A percentile compares a stretch with the other conserved stretches of the same genome.
phyloP scores from a whole-genome alignment of 352 stramenopile species.

The Globisporangium iwayamae region DNA sequence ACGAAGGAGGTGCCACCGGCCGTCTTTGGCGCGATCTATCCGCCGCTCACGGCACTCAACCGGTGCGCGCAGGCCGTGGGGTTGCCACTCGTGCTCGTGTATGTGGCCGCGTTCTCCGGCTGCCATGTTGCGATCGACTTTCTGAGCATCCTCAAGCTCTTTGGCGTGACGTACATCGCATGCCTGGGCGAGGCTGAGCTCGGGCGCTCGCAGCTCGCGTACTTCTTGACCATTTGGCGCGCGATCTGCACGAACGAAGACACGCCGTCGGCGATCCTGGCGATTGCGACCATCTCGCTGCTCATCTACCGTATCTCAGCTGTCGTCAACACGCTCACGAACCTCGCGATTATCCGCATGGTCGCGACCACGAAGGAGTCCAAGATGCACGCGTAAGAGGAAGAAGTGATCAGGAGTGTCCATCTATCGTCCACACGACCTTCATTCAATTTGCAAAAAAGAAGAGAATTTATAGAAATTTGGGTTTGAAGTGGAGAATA shows the following conservation, averaged over 20 bases:
- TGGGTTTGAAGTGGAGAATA: too few relatives aligned
- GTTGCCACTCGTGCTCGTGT: conserved; percentile 45
- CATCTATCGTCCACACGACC: too few relatives aligned
- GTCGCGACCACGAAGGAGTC: conserved; percentile 39
- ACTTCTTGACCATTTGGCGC: conserved; percentile 54
- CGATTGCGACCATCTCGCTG: conserved; percentile 36
- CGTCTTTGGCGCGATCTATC: conserved; percentile 61
- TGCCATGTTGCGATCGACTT: conserved; percentile 31
- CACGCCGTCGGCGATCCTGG: conserved; percentile 36
- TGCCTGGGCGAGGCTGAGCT: conserved; percentile 51
- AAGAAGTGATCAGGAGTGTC: too few relatives aligned
- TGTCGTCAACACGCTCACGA: conserved; percentile 44
- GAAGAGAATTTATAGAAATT: too few relatives aligned
- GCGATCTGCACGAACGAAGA: conserved; percentile 47
- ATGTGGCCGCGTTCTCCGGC: conserved; percentile 47
- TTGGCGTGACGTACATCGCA: conserved; percentile 38
- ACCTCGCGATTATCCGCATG: conserved; percentile 61
- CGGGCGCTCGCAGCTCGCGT: conserved; percentile 34
- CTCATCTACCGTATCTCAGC: conserved; percentile 45
- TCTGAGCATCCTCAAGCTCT: conserved; percentile 37
- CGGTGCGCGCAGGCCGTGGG: conserved; percentile 40
- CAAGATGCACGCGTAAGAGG: conserved; percentile 27
- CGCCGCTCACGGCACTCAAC: conserved; percentile 51
- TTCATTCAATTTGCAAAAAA: too few relatives aligned
- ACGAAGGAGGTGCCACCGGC: conserved; percentile 42